Percentiles rank a stretch among this genome's conserved stretches.
Conservation (phyloP, 495 filamentous ascomycete species). For the Podospora sp. region DNA sequence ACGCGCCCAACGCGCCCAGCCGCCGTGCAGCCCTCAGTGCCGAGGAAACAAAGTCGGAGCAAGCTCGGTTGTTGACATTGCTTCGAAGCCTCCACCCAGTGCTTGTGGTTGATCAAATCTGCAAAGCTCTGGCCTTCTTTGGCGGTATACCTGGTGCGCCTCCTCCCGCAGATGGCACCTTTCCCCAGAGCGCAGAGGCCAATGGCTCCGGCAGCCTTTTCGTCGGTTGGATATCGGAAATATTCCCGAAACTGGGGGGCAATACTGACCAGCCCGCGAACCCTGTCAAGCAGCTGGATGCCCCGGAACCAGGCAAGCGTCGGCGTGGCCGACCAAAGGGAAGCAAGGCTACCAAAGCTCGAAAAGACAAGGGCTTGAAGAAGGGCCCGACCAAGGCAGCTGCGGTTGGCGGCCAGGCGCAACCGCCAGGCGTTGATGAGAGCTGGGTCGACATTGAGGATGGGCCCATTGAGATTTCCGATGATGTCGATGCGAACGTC, state of each 20-base stretch:
- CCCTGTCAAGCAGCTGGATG: constrained; percentile 29
- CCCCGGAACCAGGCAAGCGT: constrained; percentile 36
- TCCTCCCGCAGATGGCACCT: constrained; percentile 52
- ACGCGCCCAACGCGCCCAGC: constrained; percentile 8
- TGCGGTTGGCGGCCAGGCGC: not conserved
- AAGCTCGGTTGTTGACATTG: constrained; percentile 56
- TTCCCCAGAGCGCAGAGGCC: constrained; percentile 56
- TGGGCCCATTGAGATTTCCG: constrained; percentile 14
- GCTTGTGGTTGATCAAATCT: constrained; percentile 59
- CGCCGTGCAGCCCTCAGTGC: constrained; percentile 41
- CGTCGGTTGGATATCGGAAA: constrained; percentile 61
- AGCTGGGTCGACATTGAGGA: constrained; percentile 39
- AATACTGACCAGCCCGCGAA: constrained; percentile 28
- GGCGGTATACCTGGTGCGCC: constrained; percentile 59
- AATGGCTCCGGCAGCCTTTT: constrained; percentile 59
- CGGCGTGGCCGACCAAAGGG: constrained; percentile 56
- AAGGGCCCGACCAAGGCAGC: constrained; percentile 39
- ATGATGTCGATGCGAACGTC: constrained; percentile 32
- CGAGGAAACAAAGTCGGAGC: constrained; percentile 56
- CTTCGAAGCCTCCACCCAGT: constrained; percentile 54
- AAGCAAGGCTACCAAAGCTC: constrained; percentile 52
- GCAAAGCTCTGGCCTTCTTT: constrained; percentile 60
- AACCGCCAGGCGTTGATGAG: constrained; percentile 21
- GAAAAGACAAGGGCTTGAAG: constrained; percentile 54
- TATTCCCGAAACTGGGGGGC: constrained; percentile 52